Evolutionary conservation across 2,329 filamentous ascomycete species (phyloP), one percentile per base, ranked within the genome.

Genomic region (Trichoderma breve): DNA sequence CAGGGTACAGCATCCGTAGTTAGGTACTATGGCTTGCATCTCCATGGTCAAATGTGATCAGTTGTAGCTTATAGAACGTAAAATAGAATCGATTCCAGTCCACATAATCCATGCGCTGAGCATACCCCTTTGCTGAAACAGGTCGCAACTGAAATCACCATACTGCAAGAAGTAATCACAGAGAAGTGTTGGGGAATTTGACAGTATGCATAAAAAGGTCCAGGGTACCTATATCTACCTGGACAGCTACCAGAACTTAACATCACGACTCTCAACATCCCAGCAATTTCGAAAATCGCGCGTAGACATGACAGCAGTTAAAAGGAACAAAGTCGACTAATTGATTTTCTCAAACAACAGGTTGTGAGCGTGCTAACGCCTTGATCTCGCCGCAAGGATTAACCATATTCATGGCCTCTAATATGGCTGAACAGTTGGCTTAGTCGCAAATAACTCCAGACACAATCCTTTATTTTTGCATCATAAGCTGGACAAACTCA

Each of bases 401-500:
- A 65, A 58, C 69, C 62, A 57, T 34, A 62, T 60, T 34, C 12
- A 73, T 39, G 69, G 69, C 43, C 55, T 64, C 67, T 70, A 55
- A 53, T 21, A 57, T 63, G 53, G 61, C 72, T 66, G 36, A 65
- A 66, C 47, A 73, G 34, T 66, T 66, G 64, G 53, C 70, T 11
- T 71, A 53, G 72, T 53, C 72, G 60, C 72, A 66, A 39, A 62
- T 24, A 73, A 73, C 60, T 71, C 63, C 51, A 71, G 39, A 69
- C 39, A 62, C 63, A 61, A 74, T 70, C 72, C 62, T 72, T 87
- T 93, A 95, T 88, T 95, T 95, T 88, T 96, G 93, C 93, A 96
- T 95, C 93, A 96, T 96, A 81, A 96, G 91, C 86, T 96, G 93
- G 78, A 96, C 93, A 81, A 96, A 96, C 84, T 96, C 93, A 86